Evolutionary conservation across 1,284 basidiomycete species (phyloP).

Genomic region (Fomitopsis palustris): DNA sequence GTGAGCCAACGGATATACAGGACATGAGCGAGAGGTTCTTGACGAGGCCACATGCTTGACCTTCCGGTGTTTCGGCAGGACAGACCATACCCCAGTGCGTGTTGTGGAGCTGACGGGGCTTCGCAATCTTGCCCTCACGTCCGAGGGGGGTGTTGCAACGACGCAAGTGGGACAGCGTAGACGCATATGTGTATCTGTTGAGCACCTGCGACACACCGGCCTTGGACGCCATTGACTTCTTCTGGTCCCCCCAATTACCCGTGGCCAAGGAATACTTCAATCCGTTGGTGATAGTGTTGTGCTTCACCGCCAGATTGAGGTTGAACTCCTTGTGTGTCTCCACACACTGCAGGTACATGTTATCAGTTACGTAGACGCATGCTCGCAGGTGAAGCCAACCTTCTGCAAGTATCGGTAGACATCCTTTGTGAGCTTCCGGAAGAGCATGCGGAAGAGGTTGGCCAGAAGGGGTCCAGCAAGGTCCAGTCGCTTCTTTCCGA

Average conservation of each 20-base stretch:
- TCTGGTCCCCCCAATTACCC: conserved; percentile 99
- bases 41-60: conserved; percentile 98
- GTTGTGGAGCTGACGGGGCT: conserved; percentile 98
- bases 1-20: conserved; percentile 96
- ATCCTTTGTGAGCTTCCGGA: conserved; percentile 95
- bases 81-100: conserved; percentile 99
- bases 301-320: conserved; percentile 88
- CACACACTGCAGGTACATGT: conserved; percentile 68
- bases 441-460: conserved; percentile 96
- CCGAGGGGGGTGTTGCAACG: conserved; percentile 98
- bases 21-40: conserved; percentile 99
- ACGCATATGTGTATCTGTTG: conserved; percentile 98
- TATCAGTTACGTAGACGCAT: background rate
- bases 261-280: conserved; percentile 98
- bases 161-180: conserved; percentile 95
- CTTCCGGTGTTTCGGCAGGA: conserved; percentile 98
- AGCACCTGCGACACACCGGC: conserved; percentile 99
- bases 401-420: conserved; percentile 97
- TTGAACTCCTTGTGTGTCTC: conserved; percentile 97
- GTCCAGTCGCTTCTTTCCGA: conserved; percentile 97
- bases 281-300: conserved; percentile 97
- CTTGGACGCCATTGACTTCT: conserved; percentile 96
- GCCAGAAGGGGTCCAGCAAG: conserved; percentile 94
- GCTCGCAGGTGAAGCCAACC: conserved; percentile 41
- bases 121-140: conserved; percentile 98